Base-by-base conservation (phyloP, 306 rosid genomes). In the Quercus engelmannii region DNA sequence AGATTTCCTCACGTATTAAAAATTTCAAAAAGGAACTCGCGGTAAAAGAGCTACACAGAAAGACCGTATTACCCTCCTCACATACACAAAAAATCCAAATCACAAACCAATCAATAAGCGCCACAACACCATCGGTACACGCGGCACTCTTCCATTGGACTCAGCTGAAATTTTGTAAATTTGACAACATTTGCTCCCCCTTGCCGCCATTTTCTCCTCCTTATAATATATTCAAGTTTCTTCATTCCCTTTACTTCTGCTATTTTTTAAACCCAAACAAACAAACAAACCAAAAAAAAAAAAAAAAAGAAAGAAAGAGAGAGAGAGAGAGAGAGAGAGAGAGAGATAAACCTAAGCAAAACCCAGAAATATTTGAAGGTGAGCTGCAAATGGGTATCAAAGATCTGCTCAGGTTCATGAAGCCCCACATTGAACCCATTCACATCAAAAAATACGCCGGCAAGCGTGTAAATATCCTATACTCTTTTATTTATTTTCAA, bases 361-460 rank as follows among this genome's bases (percentile, higher is more conserved):
- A 81, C 78, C 84, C 85, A 69, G 65, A 69, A 75, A 49, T 58
- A 78, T 79, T 28, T 21, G 54, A 41, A 68, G 17, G 17, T 38
- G 8, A 21, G 61, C 55, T 31, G 63, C 56, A 38, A 79, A 94
- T 94, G 97, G 97, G 99, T 18, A 94, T 94, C 87, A 94, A 94
- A 85, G 97, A 94, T 87, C 97, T 94, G 76, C 99, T 94, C 88
- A 89, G 86, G 73, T 94, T 94, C 91, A 84, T 92, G 90, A 94
- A 92, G 75, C 99, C 97, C 52, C 88, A 90, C 81, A 85, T 86
- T 1, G 86, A 86, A 73, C 86, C 92, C 55, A 76, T 89, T 56
- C 97, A 92, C 85, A 85, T 94, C 71, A 88, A 87, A 61, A 90
- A 85, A 67, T 94, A 91, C 4, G 91, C 95, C 12, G 94, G 99